A percentile compares a stretch with the other conserved stretches of the same genome.
Conservation (phyloP, 306 rosid genomes). For the Canavalia ensiformis region DNA sequence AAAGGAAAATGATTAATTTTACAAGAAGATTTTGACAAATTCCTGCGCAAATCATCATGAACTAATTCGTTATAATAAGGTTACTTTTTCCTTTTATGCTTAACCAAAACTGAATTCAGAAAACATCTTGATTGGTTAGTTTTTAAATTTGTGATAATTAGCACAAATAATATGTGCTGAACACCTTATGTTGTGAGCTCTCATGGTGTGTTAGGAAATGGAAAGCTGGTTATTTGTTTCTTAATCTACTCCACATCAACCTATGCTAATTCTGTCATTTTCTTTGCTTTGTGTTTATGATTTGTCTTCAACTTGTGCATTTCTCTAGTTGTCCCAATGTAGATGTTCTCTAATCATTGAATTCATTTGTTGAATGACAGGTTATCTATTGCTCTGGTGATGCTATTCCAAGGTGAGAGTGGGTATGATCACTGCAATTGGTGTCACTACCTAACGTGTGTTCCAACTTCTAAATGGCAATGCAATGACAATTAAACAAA, state of each 20-base stretch:
- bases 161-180: too few relatives aligned
- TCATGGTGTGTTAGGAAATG: too few relatives aligned
- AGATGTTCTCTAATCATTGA: constrained; percentile 39
- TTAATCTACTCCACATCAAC: too few relatives aligned
- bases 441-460: constrained; percentile 78
- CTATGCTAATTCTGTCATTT: constrained; percentile 7
- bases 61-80: background rate
- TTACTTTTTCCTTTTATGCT: background rate
- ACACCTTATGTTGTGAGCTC: too few relatives aligned
- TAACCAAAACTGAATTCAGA: background rate
- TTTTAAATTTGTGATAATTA: too few relatives aligned
- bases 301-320: constrained; percentile 9
- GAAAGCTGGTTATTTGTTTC: too few relatives aligned
- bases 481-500: constrained; percentile 55
- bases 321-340: constrained; percentile 4
- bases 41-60: background rate
- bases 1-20: background rate
- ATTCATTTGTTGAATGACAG: constrained; percentile 53
- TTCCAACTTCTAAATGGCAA: constrained; percentile 79
- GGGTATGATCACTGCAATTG: constrained; percentile 78
- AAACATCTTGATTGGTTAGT: background rate
- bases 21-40: background rate
- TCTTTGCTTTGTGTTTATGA: constrained; percentile 20
- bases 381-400: constrained; percentile 64
- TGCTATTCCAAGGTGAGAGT: constrained; percentile 69